Conservation (phyloP, 805 yeast genomes). For the Candida loeiensis region DNA sequence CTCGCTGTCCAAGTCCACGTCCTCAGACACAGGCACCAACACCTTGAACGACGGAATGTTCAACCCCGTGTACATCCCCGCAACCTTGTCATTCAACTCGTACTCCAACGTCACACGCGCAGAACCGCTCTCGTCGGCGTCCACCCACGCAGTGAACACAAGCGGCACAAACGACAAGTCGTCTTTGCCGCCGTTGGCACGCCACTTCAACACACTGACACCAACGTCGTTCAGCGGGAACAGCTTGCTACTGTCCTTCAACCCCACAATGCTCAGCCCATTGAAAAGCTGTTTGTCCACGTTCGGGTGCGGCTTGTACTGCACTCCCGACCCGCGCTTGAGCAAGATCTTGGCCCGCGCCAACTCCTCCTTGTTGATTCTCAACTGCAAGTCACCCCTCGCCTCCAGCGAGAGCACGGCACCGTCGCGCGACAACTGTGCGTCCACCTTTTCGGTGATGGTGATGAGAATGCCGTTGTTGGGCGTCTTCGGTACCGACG, state of each 20-base stretch:
- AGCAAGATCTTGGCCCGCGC: conserved; percentile 65
- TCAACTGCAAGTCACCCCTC: conserved; percentile 86
- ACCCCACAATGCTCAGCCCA: conserved; percentile 53
- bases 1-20: conserved; percentile 47
- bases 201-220: conserved; percentile 92
- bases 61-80: conserved; percentile 33
- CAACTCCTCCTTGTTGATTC: conserved; percentile 73
- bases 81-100: conserved; percentile 54
- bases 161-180: conserved; percentile 53
- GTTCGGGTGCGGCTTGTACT: conserved; percentile 93
- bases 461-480: conserved; percentile 80
- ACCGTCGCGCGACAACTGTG: conserved; percentile 83
- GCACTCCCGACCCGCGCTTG: conserved; percentile 48
- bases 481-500: conserved; percentile 28
- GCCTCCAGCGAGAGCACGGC: conserved; percentile 64
- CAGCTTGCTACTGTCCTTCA: conserved; percentile 72
- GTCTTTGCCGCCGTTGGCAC: conserved; percentile 62
- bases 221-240: conserved; percentile 92
- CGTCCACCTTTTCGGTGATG: conserved; percentile 72
- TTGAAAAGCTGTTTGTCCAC: conserved; percentile 77
- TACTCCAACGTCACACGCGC: conserved; percentile 84
- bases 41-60: conserved; percentile 14
- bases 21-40: conserved; percentile 62
- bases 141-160: conserved; percentile 80
- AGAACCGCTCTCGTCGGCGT: conserved; percentile 54